Evolutionary conservation across 176 grass and related monocot species (phyloP).

Genomic region (Themeda triandra): DNA sequence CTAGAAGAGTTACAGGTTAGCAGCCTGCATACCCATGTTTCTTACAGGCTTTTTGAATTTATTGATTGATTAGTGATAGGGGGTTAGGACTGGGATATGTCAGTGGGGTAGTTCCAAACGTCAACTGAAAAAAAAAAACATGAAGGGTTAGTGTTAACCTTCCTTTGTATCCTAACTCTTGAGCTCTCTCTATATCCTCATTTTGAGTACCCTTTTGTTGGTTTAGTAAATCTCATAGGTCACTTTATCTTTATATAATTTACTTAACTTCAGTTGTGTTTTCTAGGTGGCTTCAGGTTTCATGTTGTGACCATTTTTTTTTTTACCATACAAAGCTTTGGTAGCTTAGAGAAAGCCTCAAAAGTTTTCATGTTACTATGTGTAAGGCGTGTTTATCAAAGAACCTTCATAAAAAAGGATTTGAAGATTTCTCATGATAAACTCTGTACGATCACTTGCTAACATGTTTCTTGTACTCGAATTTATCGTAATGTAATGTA

Average conservation of each 20-base stretch:
- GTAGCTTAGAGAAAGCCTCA: slow-evolving; percentile 12
- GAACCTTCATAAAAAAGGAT: slow-evolving; percentile 15
- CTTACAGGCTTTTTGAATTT: neutral
- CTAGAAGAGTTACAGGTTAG: slow-evolving; percentile 82
- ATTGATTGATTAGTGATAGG: neutral
- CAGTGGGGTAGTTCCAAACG: neutral
- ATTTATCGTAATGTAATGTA: slow-evolving; percentile 11
- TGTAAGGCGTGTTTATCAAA: neutral
- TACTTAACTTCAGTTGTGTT: slow-evolving; percentile 14
- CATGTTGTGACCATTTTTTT: neutral
- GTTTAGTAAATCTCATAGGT: slow-evolving; percentile 3
- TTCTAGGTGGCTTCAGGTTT: slow-evolving; percentile 21
- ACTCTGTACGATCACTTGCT: slow-evolving; percentile 1
- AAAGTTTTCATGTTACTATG: neutral
- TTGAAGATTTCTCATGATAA: slow-evolving; percentile 6
- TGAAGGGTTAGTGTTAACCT: neutral
- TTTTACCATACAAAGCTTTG: neutral
- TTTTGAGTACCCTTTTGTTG: neutral
- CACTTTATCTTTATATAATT: neutral
- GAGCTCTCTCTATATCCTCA: neutral
- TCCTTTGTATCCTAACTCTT: neutral
- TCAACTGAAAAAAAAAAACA: neutral
- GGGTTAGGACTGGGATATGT: neutral
- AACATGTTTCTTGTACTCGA: slow-evolving; percentile 9
- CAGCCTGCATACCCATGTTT: slow-evolving; percentile 19